Base-by-base conservation (phyloP, 1,284 basidiomycete species). In the Hemileia vastatrix region DNA sequence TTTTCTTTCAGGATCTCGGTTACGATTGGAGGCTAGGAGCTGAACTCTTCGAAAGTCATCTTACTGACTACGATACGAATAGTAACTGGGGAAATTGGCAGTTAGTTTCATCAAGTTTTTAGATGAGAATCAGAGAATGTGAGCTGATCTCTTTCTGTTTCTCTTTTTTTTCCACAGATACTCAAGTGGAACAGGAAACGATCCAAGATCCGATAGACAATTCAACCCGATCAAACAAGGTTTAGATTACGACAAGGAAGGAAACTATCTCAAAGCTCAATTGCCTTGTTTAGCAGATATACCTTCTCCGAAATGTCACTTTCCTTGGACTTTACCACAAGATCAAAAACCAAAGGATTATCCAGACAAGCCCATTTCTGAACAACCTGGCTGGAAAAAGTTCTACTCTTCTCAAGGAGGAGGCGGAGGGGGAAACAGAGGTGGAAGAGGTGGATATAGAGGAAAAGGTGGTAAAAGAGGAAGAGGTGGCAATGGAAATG, bases 141-240 rank as follows among this genome's bases (percentile, higher is more conserved):
- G 6, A 27, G 27, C 27, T 27, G 27, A 27, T 27, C 27, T 27
- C 27, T 27, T 27, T 27, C 27, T 27, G 3, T 27, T 27, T 27
- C 27, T 27, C 27, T 27, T 6, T 27, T 27, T 27, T 27, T 27
- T 27, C 27, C 27, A 27, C 27, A 27, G 27, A 57, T 72, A 72
- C 44, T 69, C 71, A 1, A 70, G 70, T 2, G 71, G 70, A 13
- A 71, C 71, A 6, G 71, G 71, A 27, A 72, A 72, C 53, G 70
- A 72, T 58, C 70, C 70, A 4, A 55, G 71, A 6, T 62, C 65
- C 11, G 63, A 64, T n/a, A 50, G 70, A n/a, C 69, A 71, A 55
- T 71, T 72, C 53, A 72, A 71, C 54, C 67, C 69, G 15, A 70
- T 71, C 64, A 72, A 71, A 51, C 70, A 71, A 64, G 71, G 63